Evolutionary conservation across 768 basidiomycete genomes (phyloP).

Genomic region (Trametes punicea): DNA sequence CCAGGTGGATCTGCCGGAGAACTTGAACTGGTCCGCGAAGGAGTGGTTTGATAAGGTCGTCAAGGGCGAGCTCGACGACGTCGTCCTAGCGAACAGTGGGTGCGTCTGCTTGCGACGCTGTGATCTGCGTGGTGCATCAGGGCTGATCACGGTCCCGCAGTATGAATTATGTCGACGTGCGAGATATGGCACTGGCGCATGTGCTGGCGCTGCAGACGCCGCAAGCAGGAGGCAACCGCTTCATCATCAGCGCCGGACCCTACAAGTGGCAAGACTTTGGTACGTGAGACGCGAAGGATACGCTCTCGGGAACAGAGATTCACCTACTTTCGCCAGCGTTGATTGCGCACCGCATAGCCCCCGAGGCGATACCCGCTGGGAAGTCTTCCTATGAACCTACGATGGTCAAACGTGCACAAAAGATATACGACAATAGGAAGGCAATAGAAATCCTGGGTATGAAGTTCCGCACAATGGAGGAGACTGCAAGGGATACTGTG

Average conservation of each 20-base stretch:
- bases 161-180: slow-evolving; percentile 40
- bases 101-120: slow-evolving; percentile 25
- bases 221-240: slow-evolving; percentile 53
- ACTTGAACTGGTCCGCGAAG: slow-evolving; percentile 35
- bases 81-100: slow-evolving; percentile 14
- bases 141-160: neutral
- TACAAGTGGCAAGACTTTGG: slow-evolving; percentile 24
- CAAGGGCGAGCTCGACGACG: slow-evolving; percentile 18
- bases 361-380: slow-evolving; percentile 2
- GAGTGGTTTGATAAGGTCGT: slow-evolving; percentile 26
- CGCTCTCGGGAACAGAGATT: too few species aligned
- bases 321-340: neutral
- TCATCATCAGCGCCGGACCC: slow-evolving; percentile 44
- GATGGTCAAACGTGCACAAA: slow-evolving; percentile 26
- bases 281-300: neutral
- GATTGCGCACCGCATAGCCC: neutral
- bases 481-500: slow-evolving; percentile 39
- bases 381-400: slow-evolving; percentile 19
- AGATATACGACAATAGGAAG: slow-evolving; percentile 35
- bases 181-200: slow-evolving; percentile 55
- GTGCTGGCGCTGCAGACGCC: slow-evolving; percentile 47
- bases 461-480: slow-evolving; percentile 38
- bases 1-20: slow-evolving; percentile 32
- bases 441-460: slow-evolving; percentile 38
- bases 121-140: neutral